Percentiles rank a stretch among this genome's conserved stretches.
Evolutionary conservation across 176 grass and related monocot species (phyloP).

Genomic region (bread wheat (Triticum aestivum)): DNA sequence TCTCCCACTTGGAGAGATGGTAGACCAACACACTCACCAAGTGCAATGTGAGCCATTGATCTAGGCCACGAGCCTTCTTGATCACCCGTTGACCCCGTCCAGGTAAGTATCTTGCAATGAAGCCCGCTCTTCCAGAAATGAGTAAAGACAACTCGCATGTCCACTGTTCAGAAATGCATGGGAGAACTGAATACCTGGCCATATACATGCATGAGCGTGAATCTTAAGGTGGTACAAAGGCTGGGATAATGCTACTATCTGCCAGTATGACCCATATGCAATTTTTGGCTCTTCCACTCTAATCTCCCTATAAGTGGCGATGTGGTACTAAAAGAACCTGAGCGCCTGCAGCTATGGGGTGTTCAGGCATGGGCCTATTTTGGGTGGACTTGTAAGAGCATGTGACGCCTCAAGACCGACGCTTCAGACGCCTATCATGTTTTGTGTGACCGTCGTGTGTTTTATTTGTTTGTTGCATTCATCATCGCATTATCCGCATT

Average conservation of each 20-base stretch:
- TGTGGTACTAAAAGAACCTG: background rate
- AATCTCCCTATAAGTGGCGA: background rate
- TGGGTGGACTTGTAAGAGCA: background rate
- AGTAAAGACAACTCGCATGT: too few relatives aligned
- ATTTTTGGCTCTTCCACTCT: background rate
- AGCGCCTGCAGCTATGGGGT: background rate
- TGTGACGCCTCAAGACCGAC: too few relatives aligned
- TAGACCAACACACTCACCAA: background rate
- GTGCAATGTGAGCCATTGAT: conserved; percentile 10
- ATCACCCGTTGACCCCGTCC: background rate
- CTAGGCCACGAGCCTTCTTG: background rate
- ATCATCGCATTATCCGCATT: too few relatives aligned
- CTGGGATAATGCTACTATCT: too few relatives aligned
- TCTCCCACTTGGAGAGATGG: conserved; percentile 43
- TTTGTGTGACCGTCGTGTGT: too few relatives aligned
- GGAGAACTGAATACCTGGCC: too few relatives aligned
- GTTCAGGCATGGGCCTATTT: background rate
- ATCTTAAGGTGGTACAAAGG: too few relatives aligned
- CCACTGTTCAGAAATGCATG: too few relatives aligned
- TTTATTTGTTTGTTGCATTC: too few relatives aligned
- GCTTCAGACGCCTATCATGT: too few relatives aligned
- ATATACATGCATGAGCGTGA: too few relatives aligned
- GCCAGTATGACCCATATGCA: too few relatives aligned
- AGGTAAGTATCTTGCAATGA: background rate
- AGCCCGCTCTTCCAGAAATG: background rate